These are phyloP conservation scores for Tolypocladium amazonense DNA, from an alignment of 2,329 filamentous ascomycete genomes.

Conservation along the genomic window DNA sequence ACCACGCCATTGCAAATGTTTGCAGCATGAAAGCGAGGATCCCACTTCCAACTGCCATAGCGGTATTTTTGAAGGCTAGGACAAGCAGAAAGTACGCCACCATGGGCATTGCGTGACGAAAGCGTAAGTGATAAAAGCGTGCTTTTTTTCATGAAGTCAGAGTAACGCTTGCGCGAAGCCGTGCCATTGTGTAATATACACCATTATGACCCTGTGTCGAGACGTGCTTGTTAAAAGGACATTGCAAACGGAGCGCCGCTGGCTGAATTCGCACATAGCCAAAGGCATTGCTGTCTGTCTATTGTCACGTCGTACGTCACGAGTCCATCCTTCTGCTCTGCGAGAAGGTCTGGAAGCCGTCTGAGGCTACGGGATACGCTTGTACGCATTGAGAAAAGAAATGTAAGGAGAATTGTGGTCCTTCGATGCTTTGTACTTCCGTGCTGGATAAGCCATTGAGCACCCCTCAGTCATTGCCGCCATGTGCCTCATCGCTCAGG, in stretches of 20 bases:
- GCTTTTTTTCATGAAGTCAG: no score
- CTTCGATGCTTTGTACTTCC: background rate
- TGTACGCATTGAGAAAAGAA: background rate
- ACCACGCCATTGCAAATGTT: background rate
- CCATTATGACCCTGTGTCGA: no score
- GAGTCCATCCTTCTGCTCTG: background rate
- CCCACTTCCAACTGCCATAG: background rate
- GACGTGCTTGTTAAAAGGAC: background rate
- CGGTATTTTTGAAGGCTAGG: background rate
- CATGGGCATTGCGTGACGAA: background rate
- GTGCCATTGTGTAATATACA: no score
- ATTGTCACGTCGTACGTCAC: background rate
- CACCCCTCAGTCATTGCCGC: background rate
- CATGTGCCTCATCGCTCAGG: background rate
- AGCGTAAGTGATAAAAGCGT: background rate
- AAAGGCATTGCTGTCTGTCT: background rate
- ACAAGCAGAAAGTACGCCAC: background rate
- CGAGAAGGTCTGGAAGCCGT: background rate
- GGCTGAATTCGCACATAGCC: background rate
- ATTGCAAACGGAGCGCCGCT: background rate
- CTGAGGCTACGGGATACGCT: background rate
- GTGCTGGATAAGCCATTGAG: background rate
- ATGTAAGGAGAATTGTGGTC: background rate
- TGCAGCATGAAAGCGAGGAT: background rate
- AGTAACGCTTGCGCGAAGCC: no score